Evolutionary conservation across 2,329 filamentous ascomycete species (phyloP).

Genomic region (Paecilomyces variotii): DNA sequence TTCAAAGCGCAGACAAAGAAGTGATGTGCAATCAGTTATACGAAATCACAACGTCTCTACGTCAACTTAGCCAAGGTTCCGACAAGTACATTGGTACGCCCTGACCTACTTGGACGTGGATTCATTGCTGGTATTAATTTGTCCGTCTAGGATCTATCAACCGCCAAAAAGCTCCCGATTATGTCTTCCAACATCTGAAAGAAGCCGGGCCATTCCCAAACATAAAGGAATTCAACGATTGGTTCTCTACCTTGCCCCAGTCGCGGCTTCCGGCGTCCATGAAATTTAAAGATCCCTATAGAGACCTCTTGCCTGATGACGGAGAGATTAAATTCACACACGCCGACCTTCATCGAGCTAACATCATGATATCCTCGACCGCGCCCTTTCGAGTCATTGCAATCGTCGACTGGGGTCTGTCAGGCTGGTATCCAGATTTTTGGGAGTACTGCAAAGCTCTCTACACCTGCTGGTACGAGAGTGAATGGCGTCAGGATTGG

Average conservation of each 20-base stretch:
- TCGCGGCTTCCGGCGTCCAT: slow-evolving; percentile 4
- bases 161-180: slow-evolving; percentile 9
- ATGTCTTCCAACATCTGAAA: slow-evolving; percentile 12
- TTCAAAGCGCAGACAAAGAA: slow-evolving; percentile 6
- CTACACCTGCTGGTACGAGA: slow-evolving; percentile 14
- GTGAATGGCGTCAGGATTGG: slow-evolving; percentile 10
- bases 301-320: slow-evolving; percentile 16
- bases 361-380: slow-evolving; percentile 22
- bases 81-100: slow-evolving; percentile 15
- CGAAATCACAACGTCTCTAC: slow-evolving; percentile 10
- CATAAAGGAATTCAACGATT: slow-evolving; percentile 19
- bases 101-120: neutral
- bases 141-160: slow-evolving; percentile 5
- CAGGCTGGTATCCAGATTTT: slow-evolving; percentile 27
- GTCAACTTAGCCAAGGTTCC: slow-evolving; percentile 12
- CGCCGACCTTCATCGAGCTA: slow-evolving; percentile 22
- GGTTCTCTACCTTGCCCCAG: slow-evolving; percentile 17
- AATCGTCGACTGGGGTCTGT: slow-evolving; percentile 23
- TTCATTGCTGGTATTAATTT: neutral
- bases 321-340: slow-evolving; percentile 25
- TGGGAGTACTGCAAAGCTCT: slow-evolving; percentile 26
- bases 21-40: slow-evolving; percentile 12
- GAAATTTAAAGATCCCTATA: slow-evolving; percentile 11
- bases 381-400: slow-evolving; percentile 10
- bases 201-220: slow-evolving; percentile 13